phyloP scores from a whole-genome alignment of 1,284 basidiomycete species.

The Cerioporus squamosus region DNA sequence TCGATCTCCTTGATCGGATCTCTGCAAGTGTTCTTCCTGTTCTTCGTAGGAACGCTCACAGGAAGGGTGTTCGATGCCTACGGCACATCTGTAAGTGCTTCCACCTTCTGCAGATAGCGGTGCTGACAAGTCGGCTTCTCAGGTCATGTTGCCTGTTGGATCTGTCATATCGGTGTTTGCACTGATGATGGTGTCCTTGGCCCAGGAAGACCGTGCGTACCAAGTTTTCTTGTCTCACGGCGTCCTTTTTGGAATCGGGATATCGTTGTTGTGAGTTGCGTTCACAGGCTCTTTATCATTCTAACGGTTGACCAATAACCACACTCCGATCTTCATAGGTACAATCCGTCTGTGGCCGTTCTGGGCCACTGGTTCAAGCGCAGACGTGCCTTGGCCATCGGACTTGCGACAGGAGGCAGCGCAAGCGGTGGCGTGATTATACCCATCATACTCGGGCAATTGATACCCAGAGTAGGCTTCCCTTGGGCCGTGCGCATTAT shows the following conservation, averaged over 20 bases:
- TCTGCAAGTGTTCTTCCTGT: constrained; percentile 46
- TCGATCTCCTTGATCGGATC: constrained; percentile 49
- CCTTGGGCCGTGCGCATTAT: constrained; percentile 54
- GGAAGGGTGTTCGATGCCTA: constrained; percentile 44
- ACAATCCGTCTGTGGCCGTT: constrained; percentile 13
- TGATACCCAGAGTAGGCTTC: constrained; percentile 60
- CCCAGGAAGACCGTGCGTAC: constrained; percentile 37
- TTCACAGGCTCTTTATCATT: background rate
- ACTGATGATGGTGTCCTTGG: constrained; percentile 41
- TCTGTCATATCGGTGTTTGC: constrained; percentile 37
- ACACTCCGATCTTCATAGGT: constrained; percentile 1
- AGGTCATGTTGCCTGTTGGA: constrained; percentile 38
- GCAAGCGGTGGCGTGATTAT: constrained; percentile 63
- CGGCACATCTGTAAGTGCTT: constrained; percentile 7
- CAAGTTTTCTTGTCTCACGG: constrained; percentile 43
- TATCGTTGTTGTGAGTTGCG: constrained; percentile 35
- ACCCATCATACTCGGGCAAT: constrained; percentile 63
- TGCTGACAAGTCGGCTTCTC: background rate
- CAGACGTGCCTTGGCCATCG: constrained; percentile 58
- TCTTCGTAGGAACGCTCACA: constrained; percentile 34
- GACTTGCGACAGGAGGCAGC: constrained; percentile 43
- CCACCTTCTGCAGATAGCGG: background rate
- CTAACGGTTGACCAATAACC: too few relatives aligned
- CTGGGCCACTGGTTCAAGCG: constrained; percentile 29
- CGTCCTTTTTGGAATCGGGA: constrained; percentile 38